Evolutionary conservation across 176 grass and related monocot genomes (phyloP).

Genomic region (Lolium rigidum): DNA sequence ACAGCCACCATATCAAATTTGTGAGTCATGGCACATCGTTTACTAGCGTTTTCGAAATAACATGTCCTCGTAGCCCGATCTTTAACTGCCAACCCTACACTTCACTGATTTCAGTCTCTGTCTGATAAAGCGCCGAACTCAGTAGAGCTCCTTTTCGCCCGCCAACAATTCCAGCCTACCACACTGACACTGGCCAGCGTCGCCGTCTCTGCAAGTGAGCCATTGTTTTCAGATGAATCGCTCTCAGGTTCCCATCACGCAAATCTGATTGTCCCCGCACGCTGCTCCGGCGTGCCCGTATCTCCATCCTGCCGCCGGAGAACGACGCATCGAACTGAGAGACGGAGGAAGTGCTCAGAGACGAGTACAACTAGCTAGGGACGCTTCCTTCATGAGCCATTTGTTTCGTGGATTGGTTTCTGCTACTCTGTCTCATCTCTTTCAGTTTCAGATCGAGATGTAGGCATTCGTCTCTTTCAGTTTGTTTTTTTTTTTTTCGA

Average conservation of each 20-base stretch:
- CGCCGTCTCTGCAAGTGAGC: no score
- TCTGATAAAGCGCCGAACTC: neutral
- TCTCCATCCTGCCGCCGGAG: neutral
- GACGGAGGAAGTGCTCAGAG: neutral
- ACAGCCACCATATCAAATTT: no score
- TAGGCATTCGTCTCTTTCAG: no score
- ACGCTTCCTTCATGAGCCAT: neutral
- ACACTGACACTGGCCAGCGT: neutral
- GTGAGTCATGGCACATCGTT: neutral
- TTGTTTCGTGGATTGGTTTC: neutral
- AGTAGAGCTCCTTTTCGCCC: neutral
- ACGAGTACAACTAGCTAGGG: neutral
- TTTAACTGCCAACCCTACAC: neutral
- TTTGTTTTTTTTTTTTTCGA: no score
- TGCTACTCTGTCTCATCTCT: neutral
- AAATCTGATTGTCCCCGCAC: conserved; percentile 18
- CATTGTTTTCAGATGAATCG: conserved; percentile 31
- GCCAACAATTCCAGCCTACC: neutral
- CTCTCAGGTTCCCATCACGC: conserved; percentile 14
- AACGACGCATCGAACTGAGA: neutral
- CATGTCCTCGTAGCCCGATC: neutral
- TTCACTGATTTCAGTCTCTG: neutral
- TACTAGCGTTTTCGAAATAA: neutral
- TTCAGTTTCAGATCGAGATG: conserved; percentile 14
- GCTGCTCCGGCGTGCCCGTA: neutral